Evolutionary conservation across 164 flowering plant species (phyloP), one percentile per base, ranked within the genome.

Genomic region (Aristolochia californica): DNA sequence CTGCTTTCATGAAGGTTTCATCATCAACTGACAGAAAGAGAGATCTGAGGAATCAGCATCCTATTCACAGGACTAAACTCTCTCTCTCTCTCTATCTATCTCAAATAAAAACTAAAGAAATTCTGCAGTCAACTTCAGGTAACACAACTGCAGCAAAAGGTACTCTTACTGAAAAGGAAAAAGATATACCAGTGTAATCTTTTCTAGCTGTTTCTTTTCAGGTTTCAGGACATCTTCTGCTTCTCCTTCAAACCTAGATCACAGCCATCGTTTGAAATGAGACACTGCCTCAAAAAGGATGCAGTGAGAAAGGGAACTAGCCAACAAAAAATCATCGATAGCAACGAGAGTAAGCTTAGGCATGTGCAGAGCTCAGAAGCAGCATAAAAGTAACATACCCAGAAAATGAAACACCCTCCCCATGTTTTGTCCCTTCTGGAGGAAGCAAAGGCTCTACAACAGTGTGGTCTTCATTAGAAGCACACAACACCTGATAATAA

Each of bases 191-290:
- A 83, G 91, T 45, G 96, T 85, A 51, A 89, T 85, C 77, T 93
- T 93, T 49, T 93, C 99, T 66, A 89, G 71, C 63, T 93, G 99
- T 68, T 89, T 93, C 88, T 93, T 93, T 67, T 93, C 89, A 13
- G 99, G 99, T 69, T 93, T 93, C 50, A 93, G 76, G 44, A 93
- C 91, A 61, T 80, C 97, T 75, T 93, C 99, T 60, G 97, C 87
- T 64, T 83, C 83, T 55, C 95, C 97, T 1, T 84, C 97, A 68
- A 79, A 75, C 76, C 99, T 93, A 66, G 9, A 65, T 10, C 25
- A 43, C 7, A n/a, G n/a, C n/a, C n/a, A 1, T 25, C 2, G 4
- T 44, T 49, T 24, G 49, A 24, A 56, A 17, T 21, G 2, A 26
- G 0, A 13, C 26, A 25, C 13, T 2, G 14, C 24, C 53, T 49